These are phyloP conservation scores for Chalara sp. DNA, from an alignment of 2,329 filamentous ascomycete genomes.

Conservation along the genomic window DNA sequence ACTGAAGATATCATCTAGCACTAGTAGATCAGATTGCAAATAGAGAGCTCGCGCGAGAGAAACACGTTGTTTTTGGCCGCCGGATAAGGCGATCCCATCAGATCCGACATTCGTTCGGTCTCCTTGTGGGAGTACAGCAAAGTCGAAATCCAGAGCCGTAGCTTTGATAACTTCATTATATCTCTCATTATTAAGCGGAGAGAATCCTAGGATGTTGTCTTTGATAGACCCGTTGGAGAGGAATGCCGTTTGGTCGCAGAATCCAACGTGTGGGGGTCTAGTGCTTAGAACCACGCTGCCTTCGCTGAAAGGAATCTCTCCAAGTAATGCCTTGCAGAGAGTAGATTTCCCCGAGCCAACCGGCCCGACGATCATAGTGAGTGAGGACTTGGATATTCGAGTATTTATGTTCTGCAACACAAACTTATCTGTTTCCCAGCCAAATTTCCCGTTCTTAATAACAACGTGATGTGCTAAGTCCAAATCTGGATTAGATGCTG, in stretches of 20 bases:
- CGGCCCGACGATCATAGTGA: slow-evolving; percentile 24
- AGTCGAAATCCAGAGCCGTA: slow-evolving; percentile 14
- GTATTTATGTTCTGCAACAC: slow-evolving; percentile 14
- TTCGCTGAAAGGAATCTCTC: slow-evolving; percentile 25
- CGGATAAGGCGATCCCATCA: slow-evolving; percentile 8
- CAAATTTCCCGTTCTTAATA: slow-evolving; percentile 19
- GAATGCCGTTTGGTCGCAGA: slow-evolving; percentile 38
- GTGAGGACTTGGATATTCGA: slow-evolving; percentile 9
- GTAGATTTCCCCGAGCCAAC: slow-evolving; percentile 29
- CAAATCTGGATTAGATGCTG: background rate
- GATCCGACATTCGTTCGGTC: slow-evolving; percentile 18
- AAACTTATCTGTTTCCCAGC: slow-evolving; percentile 20
- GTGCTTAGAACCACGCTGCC: slow-evolving; percentile 17
- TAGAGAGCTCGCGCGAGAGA: slow-evolving; percentile 19
- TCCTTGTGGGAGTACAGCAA: slow-evolving; percentile 14
- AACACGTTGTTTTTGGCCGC: slow-evolving; percentile 13
- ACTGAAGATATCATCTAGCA: slow-evolving; percentile 20
- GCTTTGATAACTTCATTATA: slow-evolving; percentile 20
- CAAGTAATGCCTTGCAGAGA: slow-evolving; percentile 27
- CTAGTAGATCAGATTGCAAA: slow-evolving; percentile 3
- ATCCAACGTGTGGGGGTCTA: slow-evolving; percentile 24
- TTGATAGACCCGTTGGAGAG: slow-evolving; percentile 33
- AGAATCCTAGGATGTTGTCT: slow-evolving; percentile 31
- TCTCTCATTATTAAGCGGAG: slow-evolving; percentile 18
- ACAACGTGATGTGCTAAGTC: slow-evolving; percentile 3